phyloP scores from a whole-genome alignment of 2,329 filamentous ascomycete species.

The Thermomyces lanuginosus region DNA sequence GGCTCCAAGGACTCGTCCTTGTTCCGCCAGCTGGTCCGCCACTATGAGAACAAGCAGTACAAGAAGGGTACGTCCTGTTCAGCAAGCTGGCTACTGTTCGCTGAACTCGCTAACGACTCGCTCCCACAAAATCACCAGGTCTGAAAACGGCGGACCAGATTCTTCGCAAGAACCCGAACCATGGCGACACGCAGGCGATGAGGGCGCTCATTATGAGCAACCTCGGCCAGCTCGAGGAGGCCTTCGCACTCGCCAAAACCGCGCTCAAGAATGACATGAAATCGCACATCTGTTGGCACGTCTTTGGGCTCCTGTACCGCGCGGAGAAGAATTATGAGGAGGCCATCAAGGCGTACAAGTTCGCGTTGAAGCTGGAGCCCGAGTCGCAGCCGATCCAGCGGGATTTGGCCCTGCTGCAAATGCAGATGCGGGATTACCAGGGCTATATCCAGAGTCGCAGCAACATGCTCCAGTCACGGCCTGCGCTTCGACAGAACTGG shows the following conservation, averaged over 20 bases:
- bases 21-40: conserved; percentile 85
- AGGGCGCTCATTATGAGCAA: conserved; percentile 93
- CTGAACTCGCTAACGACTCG: conserved; percentile 3
- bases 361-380: conserved; percentile 83
- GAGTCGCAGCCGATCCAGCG: conserved; percentile 86
- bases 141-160: conserved; percentile 94
- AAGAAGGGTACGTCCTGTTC: conserved; percentile 53
- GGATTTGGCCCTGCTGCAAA: conserved; percentile 79
- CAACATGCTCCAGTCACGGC: conserved; percentile 71
- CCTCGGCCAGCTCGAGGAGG: conserved; percentile 82
- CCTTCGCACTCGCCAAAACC: conserved; percentile 80
- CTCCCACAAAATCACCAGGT: conserved; percentile 36
- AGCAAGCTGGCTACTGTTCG: conserved; percentile 1
- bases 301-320: conserved; percentile 87
- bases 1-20: conserved; percentile 77
- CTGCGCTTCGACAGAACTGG: conserved; percentile 81
- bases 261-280: conserved; percentile 95
- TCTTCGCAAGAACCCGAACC: conserved; percentile 80
- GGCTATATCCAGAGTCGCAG: conserved; percentile 83
- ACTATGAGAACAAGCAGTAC: conserved; percentile 97
- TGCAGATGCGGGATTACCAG: conserved; percentile 90
- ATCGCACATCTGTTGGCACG: conserved; percentile 98
- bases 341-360: conserved; percentile 97
- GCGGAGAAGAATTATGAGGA: conserved; percentile 96
- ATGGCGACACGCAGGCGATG: conserved; percentile 98